A percentile compares a stretch with the other conserved stretches of the same genome.
Conservation (phyloP, 768 basidiomycete genomes). For the Panus rudis region DNA sequence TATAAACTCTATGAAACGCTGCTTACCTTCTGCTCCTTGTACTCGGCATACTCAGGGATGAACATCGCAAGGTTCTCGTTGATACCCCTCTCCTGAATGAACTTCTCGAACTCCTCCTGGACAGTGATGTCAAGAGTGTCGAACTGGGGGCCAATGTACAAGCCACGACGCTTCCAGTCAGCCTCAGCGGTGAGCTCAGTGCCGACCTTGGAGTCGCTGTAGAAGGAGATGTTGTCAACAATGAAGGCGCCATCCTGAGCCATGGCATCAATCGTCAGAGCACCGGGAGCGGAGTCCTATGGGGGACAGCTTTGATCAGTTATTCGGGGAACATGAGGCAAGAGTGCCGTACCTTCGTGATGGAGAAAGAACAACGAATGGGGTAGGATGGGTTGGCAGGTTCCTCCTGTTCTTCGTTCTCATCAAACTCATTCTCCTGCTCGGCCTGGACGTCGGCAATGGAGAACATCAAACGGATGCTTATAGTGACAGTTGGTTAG, state of each 20-base stretch:
- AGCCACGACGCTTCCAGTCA: slow-evolving; percentile 87
- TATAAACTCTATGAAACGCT: too few species aligned
- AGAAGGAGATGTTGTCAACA: slow-evolving; percentile 88
- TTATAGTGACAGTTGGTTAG: slow-evolving; percentile 23
- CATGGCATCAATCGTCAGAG: slow-evolving; percentile 72
- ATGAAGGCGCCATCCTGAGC: slow-evolving; percentile 75
- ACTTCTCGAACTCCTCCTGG: slow-evolving; percentile 90
- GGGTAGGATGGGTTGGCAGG: slow-evolving; percentile 47
- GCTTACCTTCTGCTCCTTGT: slow-evolving; percentile 89
- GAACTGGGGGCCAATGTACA: slow-evolving; percentile 93
- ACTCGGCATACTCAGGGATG: slow-evolving; percentile 81
- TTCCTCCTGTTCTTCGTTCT: slow-evolving; percentile 34
- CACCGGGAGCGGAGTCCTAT: slow-evolving; percentile 49
- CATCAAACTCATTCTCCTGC: slow-evolving; percentile 31
- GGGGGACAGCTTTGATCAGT: background rate
- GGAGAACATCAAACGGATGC: slow-evolving; percentile 87
- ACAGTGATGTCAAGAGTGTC: slow-evolving; percentile 82
- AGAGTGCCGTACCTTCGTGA: slow-evolving; percentile 63
- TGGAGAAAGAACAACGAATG: slow-evolving; percentile 71
- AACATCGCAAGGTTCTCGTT: slow-evolving; percentile 77
- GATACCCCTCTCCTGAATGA: slow-evolving; percentile 84
- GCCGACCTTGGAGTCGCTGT: slow-evolving; percentile 63
- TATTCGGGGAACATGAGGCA: background rate
- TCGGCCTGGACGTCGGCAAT: slow-evolving; percentile 73
- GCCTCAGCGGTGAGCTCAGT: slow-evolving; percentile 79